Evolutionary conservation across 129 eudicot genomes (phyloP).

Genomic region (Centaurea solstitialis): DNA sequence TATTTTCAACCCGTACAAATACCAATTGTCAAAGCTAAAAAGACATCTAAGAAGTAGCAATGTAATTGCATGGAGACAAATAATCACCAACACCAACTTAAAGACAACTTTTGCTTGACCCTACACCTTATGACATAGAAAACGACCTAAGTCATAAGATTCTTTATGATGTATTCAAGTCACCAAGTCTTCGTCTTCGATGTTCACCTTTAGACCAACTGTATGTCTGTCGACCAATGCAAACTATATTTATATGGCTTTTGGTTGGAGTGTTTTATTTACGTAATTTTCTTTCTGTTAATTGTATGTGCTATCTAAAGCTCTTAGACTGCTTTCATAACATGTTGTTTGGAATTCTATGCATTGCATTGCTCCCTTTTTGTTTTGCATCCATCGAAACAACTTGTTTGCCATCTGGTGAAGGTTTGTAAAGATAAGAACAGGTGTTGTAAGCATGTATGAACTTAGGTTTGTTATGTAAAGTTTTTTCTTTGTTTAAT

Average conservation of each 20-base stretch:
- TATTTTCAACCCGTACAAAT: not conserved
- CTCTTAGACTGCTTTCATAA: not conserved
- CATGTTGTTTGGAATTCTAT: constrained; percentile 19
- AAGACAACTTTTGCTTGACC: not conserved
- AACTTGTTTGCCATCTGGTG: constrained; percentile 23
- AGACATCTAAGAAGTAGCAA: not conserved
- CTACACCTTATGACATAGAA: not conserved
- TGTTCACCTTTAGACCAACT: not conserved
- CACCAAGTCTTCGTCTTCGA: not conserved
- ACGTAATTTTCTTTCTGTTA: not conserved
- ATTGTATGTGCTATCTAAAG: not conserved
- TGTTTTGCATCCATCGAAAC: constrained; percentile 34
- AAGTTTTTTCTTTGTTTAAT: not conserved
- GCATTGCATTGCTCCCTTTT: constrained; percentile 15
- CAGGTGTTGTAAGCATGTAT: not conserved
- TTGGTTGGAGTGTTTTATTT: not conserved
- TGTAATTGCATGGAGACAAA: not conserved
- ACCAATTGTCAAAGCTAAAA: not conserved
- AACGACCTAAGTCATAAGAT: not conserved
- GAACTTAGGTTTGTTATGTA: not conserved
- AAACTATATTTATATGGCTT: not conserved
- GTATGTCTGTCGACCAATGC: not conserved
- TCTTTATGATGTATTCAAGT: not conserved
- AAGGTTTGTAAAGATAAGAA: constrained; percentile 23
- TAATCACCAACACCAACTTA: not conserved